A percentile compares a stretch with the other conserved stretches of the same genome.
Evolutionary conservation across 2,329 filamentous ascomycete species (phyloP).

Genomic region (Capronia epimyces): DNA sequence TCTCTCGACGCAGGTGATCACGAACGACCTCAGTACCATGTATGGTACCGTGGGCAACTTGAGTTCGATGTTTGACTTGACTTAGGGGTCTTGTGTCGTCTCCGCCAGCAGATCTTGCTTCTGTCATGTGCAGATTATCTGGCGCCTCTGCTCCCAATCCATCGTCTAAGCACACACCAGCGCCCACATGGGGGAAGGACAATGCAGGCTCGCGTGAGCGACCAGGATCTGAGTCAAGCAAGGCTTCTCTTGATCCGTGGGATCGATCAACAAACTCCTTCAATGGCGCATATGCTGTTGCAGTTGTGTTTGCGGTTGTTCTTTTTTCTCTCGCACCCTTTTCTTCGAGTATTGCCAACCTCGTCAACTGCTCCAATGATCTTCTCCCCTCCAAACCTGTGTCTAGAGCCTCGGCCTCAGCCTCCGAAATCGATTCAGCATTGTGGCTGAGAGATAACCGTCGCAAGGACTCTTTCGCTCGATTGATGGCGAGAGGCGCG

Average conservation of each 20-base stretch:
- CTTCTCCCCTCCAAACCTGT: not conserved
- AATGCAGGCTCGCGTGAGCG: not conserved
- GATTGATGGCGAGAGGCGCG: not conserved
- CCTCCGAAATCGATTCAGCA: not conserved
- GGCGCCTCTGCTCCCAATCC: not conserved
- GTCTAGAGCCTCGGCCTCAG: not conserved
- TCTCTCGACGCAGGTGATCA: not conserved
- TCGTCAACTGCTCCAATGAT: constrained; percentile 9
- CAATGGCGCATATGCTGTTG: not conserved
- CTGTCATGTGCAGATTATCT: not conserved
- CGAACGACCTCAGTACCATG: not conserved
- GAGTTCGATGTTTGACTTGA: not conserved
- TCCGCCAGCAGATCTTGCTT: not conserved
- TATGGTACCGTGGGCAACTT: not conserved
- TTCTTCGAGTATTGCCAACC: not conserved
- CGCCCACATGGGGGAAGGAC: not conserved
- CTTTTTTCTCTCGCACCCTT: not conserved
- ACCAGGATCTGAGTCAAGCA: not conserved
- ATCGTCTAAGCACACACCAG: not conserved
- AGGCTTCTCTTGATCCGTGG: not conserved
- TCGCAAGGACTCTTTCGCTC: not conserved
- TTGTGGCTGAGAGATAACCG: not conserved
- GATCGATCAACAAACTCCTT: not conserved
- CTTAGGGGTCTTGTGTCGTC: not conserved
- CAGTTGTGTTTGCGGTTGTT: not conserved